Evolutionary conservation across 805 yeast species (phyloP), one percentile per base, ranked within the genome.

Genomic region (Candida maris): DNA sequence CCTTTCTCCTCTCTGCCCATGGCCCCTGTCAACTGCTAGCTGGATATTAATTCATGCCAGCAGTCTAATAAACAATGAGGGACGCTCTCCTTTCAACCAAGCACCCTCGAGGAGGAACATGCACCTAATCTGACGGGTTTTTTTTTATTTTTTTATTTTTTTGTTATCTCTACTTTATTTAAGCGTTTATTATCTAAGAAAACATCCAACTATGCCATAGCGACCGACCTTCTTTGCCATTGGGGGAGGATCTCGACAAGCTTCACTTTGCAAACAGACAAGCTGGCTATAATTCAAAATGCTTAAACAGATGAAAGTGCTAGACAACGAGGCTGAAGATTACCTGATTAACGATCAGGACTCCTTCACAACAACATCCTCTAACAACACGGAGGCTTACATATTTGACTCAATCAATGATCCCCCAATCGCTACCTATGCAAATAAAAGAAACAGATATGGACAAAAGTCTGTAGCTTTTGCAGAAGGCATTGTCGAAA

Each of bases 261-360:
- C 7, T 12, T 16, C 15, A 25, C 28, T 28, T 28, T 28, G 31
- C 31, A 28, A 34, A 4, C 21, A 17, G 14, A 19, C 19, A 22
- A 36, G 31, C 19, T 27, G 31, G 35, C 34, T 32, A 27, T 13
- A 23, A 12, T 5, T 17, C n/a, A 35, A 15, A 14, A 35, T 20
- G 23, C 22, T 23, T 14, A 18, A n/a, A 18, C 6, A 9, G 6
- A 4, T 20, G 7, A n/a, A 25, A 12, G 27, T 22, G 16, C 18
- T 29, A 9, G 41, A 42, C 26, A 44, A 44, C 28, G 45, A 41
- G 10, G 34, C 35, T 12, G 45, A 44, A 17, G 41, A 32, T 3
- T 34, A 37, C 18, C 34, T 26, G 19, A 40, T 44, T 14, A 38
- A 34, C 26, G 48, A 44, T 26, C 48, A 44, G 37, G 43, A 34